Evolutionary conservation across 257 asterid species (phyloP).

Genomic region (Euphrasia confusa): DNA sequence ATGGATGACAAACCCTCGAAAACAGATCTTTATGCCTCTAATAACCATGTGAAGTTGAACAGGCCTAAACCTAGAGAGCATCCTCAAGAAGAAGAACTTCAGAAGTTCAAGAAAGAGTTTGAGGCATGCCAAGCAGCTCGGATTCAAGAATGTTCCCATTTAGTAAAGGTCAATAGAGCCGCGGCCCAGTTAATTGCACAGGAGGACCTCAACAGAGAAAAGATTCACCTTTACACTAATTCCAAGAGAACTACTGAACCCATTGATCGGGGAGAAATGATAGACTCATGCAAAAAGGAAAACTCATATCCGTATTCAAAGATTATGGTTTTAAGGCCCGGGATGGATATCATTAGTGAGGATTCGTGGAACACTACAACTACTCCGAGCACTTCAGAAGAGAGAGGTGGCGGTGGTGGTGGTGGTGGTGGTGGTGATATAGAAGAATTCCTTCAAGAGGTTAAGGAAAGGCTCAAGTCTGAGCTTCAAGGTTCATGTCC

Average conservation of each 20-base stretch:
- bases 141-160: conserved; percentile 56
- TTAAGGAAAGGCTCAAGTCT: conserved; percentile 74
- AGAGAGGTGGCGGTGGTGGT: conserved; percentile 12
- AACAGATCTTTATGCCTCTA: conserved; percentile 15
- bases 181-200: conserved; percentile 72
- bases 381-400: conserved; percentile 76
- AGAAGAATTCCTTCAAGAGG: conserved; percentile 87
- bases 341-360: conserved; percentile 36
- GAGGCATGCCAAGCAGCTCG: conserved; percentile 89
- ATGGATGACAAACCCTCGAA: conserved; percentile 30
- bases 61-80: conserved; percentile 79
- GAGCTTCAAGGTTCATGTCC: conserved; percentile 73
- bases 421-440: conserved; percentile 36
- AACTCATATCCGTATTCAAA: conserved; percentile 42
- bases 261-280: conserved; percentile 22
- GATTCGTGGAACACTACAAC: conserved; percentile 52
- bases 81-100: conserved; percentile 95
- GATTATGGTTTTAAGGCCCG: conserved; percentile 88
- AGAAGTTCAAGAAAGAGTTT: conserved; percentile 90
- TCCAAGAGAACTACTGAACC: conserved; percentile 36
- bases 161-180: conserved; percentile 41
- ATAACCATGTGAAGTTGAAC: conserved; percentile 25
- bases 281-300: conserved; percentile 23
- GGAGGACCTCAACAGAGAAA: conserved; percentile 76
- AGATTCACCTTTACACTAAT: conserved; percentile 49